phyloP scores from a whole-genome alignment of 805 yeast species.

The Candida caryicola region DNA sequence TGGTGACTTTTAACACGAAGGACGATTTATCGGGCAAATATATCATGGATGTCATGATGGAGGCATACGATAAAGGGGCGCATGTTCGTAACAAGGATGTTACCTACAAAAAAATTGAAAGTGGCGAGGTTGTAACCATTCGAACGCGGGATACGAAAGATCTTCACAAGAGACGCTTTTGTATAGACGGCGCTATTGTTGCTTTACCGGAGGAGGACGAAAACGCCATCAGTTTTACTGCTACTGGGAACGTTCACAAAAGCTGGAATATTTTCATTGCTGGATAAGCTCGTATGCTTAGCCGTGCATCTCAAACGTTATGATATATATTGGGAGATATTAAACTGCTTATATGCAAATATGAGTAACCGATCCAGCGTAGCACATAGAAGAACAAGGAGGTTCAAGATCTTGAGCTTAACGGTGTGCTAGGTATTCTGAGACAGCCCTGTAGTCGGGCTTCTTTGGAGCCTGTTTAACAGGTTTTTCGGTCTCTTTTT shows the following conservation, averaged over 20 bases:
- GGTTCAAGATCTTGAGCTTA: too few species aligned
- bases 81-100: constrained; percentile 53
- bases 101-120: constrained; percentile 37
- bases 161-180: constrained; percentile 46
- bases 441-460: too few species aligned
- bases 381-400: background rate
- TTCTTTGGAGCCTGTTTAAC: too few species aligned
- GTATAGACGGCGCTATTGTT: constrained; percentile 63
- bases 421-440: too few species aligned
- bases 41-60: constrained; percentile 53
- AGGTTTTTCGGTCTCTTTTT: too few species aligned
- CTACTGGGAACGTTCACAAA: constrained; percentile 18
- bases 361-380: background rate
- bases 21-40: constrained; percentile 20
- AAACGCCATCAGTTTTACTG: constrained; percentile 12
- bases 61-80: constrained; percentile 54
- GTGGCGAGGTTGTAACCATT: constrained; percentile 23
- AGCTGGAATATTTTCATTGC: constrained; percentile 19
- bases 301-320: too few species aligned
- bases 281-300: too few species aligned
- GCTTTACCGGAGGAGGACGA: constrained; percentile 22
- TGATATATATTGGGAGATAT: background rate
- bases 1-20: constrained; percentile 44
- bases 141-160: constrained; percentile 10
- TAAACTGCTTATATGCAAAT: too few species aligned